phyloP scores from a whole-genome alignment of 2,329 filamentous ascomycete species.

The Botryotinia convoluta region DNA sequence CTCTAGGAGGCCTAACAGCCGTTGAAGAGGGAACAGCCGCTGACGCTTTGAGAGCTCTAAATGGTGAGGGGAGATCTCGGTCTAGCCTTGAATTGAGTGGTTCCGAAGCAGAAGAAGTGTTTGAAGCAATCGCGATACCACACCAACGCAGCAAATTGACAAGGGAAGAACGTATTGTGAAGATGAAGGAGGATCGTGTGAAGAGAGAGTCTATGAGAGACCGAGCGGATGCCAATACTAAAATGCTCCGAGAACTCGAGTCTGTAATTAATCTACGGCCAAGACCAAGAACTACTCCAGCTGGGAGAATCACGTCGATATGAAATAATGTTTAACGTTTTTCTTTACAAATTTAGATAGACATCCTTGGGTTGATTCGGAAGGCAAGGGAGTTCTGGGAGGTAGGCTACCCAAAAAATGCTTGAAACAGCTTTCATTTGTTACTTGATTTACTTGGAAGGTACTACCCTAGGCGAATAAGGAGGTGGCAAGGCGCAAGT shows the following conservation, averaged over 20 bases:
- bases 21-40: conserved; percentile 58
- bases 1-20: conserved; percentile 66
- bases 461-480: not conserved
- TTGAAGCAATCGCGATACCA: conserved; percentile 83
- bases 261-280: conserved; percentile 71
- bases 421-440: conserved; percentile 17
- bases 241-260: conserved; percentile 90
- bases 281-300: conserved; percentile 32
- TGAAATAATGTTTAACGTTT: conserved; percentile 26
- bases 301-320: conserved; percentile 38
- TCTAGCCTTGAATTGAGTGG: conserved; percentile 51
- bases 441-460: not conserved
- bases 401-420: conserved; percentile 4
- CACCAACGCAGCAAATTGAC: conserved; percentile 69
- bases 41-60: conserved; percentile 75
- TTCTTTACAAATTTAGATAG: conserved; percentile 15
- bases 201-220: conserved; percentile 69
- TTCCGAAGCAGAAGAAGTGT: conserved; percentile 73
- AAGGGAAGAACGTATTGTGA: conserved; percentile 81
- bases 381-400: conserved; percentile 10
- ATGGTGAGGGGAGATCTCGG: conserved; percentile 60
- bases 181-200: conserved; percentile 83
- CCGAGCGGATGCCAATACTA: conserved; percentile 75
- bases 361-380: conserved; percentile 5
- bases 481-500: conserved; percentile 6